Conservation (phyloP, 2,329 filamentous ascomycete genomes). For the Thelonectria olida region DNA sequence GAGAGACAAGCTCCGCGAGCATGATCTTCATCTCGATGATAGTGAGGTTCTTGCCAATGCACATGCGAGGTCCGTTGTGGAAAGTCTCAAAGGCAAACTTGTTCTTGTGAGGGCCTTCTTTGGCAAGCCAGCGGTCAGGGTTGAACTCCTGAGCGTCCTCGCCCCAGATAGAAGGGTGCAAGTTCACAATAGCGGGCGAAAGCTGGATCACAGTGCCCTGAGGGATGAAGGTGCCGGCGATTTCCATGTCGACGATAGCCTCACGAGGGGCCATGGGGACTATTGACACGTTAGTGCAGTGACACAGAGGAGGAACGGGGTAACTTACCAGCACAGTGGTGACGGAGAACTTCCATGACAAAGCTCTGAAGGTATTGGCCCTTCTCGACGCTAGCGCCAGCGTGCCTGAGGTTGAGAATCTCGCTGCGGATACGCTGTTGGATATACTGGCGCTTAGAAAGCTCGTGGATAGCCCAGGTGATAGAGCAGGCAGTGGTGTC, state of each 20-base stretch:
- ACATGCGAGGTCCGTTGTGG: conserved; percentile 48
- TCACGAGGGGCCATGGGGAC: conserved; percentile 48
- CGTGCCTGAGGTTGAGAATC: conserved; percentile 35
- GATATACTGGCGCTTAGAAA: conserved; percentile 46
- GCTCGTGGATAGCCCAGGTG: conserved; percentile 53
- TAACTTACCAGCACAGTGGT: conserved; percentile 48
- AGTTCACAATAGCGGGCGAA: conserved; percentile 47
- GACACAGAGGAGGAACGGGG: not conserved
- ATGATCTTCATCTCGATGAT: conserved; percentile 51
- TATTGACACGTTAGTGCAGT: conserved; percentile 17
- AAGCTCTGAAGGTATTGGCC: conserved; percentile 53
- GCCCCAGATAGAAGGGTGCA: conserved; percentile 50
- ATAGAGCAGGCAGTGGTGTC: conserved; percentile 56
- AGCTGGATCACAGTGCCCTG: conserved; percentile 51
- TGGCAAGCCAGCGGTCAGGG: conserved; percentile 50
- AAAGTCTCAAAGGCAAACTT: conserved; percentile 49
- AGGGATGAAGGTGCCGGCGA: conserved; percentile 48
- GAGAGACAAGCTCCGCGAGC: conserved; percentile 43
- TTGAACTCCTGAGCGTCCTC: conserved; percentile 45
- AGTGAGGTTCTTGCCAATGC: conserved; percentile 49
- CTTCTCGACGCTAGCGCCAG: conserved; percentile 40
- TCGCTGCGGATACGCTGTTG: conserved; percentile 52
- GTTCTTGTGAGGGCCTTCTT: conserved; percentile 27
- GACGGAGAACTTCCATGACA: conserved; percentile 53
- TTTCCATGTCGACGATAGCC: conserved; percentile 43